Conservation (phyloP, 1,284 basidiomycete species). For the Heliocybe sulcata region DNA sequence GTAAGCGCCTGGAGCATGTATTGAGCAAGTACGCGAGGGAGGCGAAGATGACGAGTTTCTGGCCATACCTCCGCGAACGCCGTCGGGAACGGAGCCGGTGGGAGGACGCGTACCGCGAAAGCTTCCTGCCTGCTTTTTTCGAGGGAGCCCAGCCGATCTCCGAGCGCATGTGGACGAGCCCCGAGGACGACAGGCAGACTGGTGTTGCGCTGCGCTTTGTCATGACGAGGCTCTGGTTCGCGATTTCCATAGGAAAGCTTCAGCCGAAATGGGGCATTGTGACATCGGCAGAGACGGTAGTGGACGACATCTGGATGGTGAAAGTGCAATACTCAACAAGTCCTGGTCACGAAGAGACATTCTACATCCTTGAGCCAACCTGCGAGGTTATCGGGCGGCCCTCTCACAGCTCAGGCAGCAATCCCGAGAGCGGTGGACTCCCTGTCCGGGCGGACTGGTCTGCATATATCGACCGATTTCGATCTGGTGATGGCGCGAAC, state of each 20-base stretch:
- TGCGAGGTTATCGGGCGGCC: conserved; percentile 60
- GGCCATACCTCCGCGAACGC: conserved; percentile 59
- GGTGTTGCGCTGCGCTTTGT: conserved; percentile 56
- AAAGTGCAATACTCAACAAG: conserved; percentile 17
- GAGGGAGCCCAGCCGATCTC: conserved; percentile 28
- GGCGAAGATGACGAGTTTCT: conserved; percentile 45
- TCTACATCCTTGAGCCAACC: conserved; percentile 57
- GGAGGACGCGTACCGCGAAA: conserved; percentile 29
- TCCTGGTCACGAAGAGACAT: conserved; percentile 17
- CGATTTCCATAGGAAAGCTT: conserved; percentile 39
- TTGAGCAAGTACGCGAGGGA: background rate
- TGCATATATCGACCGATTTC: conserved; percentile 31
- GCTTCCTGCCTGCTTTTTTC: conserved; percentile 40
- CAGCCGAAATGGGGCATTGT: conserved; percentile 28
- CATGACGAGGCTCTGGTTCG: conserved; percentile 55
- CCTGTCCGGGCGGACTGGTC: conserved; percentile 58
- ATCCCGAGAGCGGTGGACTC: conserved; percentile 1
- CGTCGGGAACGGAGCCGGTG: conserved; percentile 31
- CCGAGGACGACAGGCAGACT: conserved; percentile 49
- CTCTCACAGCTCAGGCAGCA: background rate
- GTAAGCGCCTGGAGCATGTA: conserved; percentile 29
- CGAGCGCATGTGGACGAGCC: conserved; percentile 47
- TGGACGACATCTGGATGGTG: conserved; percentile 57
- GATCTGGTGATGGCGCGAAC: background rate
- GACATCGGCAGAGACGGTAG: conserved; percentile 39